Evolutionary conservation across 106 monocot species (phyloP), one percentile per base, ranked within the genome.

Genomic region (Acorus gramineus): DNA sequence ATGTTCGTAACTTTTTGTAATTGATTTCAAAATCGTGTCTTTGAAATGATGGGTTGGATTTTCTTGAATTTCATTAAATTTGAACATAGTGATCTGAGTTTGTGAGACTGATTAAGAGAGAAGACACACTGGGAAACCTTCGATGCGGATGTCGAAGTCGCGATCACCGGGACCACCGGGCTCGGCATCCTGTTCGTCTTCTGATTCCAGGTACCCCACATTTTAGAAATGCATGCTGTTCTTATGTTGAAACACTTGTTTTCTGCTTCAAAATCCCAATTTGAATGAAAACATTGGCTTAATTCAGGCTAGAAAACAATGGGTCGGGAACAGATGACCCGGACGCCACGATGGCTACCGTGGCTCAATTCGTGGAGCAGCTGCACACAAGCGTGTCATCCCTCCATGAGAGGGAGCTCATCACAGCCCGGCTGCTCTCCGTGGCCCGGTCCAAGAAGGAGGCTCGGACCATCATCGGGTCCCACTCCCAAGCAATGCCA

Each of bases 401-500:
- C 53, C 85, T 77, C 68, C 2, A 67, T 4, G 89, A 82, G 62
- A 85, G 73, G 63, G 82, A 89, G 68, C 69, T 75, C 46, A 73
- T 80, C 52, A 85, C 89, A 12, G 59, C 82, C 55, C 60, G 60
- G 13, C 61, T 89, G 55, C 80, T 82, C 7, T 66, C 71, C 28
- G 60, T 89, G 42, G 79, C 67, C 44, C 68, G 67, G 67, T 56
- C 67, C 42, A 68, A 60, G 62, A 89, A 82, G 69, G 89, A 85
- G 7, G 80, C 80, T 3, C 70, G 85, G 63, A 47, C 61, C 70
- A 64, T 89, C 56, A 80, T 89, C 8, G 85, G 89, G 53, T 80
- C 79, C 57, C 89, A 89, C 58, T 71, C 85, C 60, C 85, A 85
- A 68, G 85, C 89, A 47, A 89, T 89, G 85, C 89, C 89, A 49